phyloP scores from a whole-genome alignment of 805 yeast species.

The Candida xyloterini region DNA sequence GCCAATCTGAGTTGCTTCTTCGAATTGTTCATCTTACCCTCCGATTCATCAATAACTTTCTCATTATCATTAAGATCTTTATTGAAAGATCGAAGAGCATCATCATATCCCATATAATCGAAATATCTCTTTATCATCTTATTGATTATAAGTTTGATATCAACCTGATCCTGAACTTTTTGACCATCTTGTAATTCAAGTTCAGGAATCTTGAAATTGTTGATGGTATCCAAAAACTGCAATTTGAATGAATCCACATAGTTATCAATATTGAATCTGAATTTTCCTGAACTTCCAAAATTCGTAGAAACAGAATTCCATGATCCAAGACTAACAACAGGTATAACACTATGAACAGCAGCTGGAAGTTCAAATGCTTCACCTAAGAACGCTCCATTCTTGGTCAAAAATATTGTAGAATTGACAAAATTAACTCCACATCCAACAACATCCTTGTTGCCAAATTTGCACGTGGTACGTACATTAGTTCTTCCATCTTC shows the following conservation, averaged over 20 bases:
- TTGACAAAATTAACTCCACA: conserved; percentile 75
- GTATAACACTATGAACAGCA: conserved; percentile 35
- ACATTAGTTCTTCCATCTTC: conserved; percentile 36
- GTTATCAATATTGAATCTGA: conserved; percentile 47
- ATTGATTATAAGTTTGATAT: conserved; percentile 20
- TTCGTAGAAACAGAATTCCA: conserved; percentile 48
- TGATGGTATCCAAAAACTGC: conserved; percentile 21
- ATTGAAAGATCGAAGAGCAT: conserved; percentile 50
- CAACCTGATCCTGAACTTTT: conserved; percentile 15
- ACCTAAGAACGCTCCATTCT: conserved; percentile 69
- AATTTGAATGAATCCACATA: conserved; percentile 42
- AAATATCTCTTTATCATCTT: conserved; percentile 43
- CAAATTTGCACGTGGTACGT: conserved; percentile 44
- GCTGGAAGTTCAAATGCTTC: conserved; percentile 48
- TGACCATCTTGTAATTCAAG: conserved; percentile 9
- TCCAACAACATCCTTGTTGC: conserved; percentile 67
- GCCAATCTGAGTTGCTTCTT: conserved; percentile 41
- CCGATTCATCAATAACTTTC: conserved; percentile 32
- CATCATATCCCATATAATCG: conserved; percentile 55
- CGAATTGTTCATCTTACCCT: conserved; percentile 20
- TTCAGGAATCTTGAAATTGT: conserved; percentile 14
- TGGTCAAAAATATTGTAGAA: conserved; percentile 67
- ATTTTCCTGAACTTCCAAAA: conserved; percentile 46
- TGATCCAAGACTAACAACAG: conserved; percentile 44
- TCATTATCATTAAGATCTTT: conserved; percentile 40